Conservation (phyloP, 2,329 filamentous ascomycete genomes). For the Colletotrichum theobromicola region DNA sequence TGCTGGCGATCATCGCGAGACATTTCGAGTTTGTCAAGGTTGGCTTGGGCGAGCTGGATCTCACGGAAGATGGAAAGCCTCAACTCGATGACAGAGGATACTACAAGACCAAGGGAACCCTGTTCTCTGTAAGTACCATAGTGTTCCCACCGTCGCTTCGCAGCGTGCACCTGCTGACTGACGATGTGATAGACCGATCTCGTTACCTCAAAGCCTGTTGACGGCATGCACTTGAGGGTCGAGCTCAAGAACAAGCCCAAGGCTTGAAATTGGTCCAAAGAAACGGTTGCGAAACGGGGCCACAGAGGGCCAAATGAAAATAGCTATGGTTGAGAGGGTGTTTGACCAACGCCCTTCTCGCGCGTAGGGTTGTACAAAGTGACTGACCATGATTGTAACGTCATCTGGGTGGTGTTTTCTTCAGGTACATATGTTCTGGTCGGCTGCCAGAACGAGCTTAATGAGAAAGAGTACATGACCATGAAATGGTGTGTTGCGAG, state of each 20-base stretch:
- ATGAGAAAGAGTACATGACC: neutral
- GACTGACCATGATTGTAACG: neutral
- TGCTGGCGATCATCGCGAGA: constrained; percentile 3
- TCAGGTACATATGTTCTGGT: neutral
- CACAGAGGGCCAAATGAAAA: neutral
- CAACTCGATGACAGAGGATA: constrained; percentile 5
- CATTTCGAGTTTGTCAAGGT: constrained; percentile 15
- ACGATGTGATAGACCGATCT: neutral
- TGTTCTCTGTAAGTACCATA: neutral
- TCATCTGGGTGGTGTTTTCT: neutral
- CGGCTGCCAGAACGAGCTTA: neutral
- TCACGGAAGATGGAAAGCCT: neutral
- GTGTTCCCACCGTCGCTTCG: neutral
- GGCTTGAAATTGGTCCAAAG: neutral
- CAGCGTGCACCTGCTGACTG: neutral
- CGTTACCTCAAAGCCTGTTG: constrained; percentile 12
- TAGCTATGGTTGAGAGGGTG: neutral
- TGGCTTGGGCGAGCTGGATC: constrained; percentile 13
- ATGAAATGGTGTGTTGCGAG: neutral
- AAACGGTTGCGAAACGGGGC: neutral
- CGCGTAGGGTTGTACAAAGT: neutral
- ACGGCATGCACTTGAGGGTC: constrained; percentile 12
- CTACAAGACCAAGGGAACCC: constrained; percentile 13
- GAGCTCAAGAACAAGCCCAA: neutral
- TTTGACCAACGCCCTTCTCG: neutral